These are phyloP conservation scores for Hemerocallis citrina DNA, from an alignment of 106 monocot species.

Conservation along the genomic window DNA sequence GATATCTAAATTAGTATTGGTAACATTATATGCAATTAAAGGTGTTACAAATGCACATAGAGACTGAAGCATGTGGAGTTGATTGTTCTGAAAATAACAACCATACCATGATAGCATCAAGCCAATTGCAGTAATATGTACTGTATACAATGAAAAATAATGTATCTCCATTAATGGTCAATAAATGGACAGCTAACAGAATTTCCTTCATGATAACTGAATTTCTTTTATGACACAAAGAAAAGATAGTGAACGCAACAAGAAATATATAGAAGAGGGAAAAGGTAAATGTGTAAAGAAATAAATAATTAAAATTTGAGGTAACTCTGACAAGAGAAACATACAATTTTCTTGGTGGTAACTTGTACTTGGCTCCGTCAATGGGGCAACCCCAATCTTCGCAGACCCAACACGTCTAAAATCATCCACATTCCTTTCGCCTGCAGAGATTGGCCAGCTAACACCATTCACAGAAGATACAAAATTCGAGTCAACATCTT, in stretches of 20 bases:
- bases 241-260: background rate
- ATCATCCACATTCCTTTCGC: conserved; percentile 32
- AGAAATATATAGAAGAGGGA: background rate
- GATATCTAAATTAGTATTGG: too few relatives aligned
- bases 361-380: conserved; percentile 37
- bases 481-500: conserved; percentile 27
- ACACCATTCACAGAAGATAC: conserved; percentile 29
- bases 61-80: too few relatives aligned
- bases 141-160: too few relatives aligned
- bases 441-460: conserved; percentile 21
- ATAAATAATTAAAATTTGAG: background rate
- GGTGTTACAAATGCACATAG: too few relatives aligned
- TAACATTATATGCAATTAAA: too few relatives aligned
- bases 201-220: too few relatives aligned
- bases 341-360: conserved; percentile 60
- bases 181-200: too few relatives aligned
- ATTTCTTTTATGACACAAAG: too few relatives aligned
- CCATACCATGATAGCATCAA: too few relatives aligned
- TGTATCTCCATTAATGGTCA: too few relatives aligned
- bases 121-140: too few relatives aligned
- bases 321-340: conserved; percentile 10
- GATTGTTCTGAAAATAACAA: too few relatives aligned
- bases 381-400: conserved; percentile 24
- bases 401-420: conserved; percentile 17
- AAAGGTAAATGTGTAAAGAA: background rate